Conservation (phyloP, 306 rosid genomes). For the Canavalia gladiata region DNA sequence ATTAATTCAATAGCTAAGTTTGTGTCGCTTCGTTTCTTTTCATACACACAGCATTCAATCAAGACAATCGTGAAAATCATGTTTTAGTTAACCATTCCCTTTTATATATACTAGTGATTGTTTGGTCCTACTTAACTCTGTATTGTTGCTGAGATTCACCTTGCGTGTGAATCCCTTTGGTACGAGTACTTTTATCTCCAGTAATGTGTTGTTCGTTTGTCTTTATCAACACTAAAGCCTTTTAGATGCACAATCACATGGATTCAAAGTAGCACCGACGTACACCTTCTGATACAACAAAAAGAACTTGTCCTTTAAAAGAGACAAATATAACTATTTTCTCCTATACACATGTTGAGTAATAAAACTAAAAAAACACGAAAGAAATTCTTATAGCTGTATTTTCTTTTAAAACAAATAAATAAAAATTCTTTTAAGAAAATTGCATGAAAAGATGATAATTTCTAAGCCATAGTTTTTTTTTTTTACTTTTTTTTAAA, state of each 20-base stretch:
- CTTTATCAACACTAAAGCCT: background rate
- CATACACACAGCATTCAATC: too few species aligned
- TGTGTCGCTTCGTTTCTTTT: too few species aligned
- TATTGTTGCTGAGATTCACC: too few species aligned
- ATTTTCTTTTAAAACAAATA: background rate
- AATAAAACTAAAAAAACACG: background rate
- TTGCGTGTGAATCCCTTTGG: too few species aligned
- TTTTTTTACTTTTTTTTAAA: background rate
- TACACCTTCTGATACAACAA: background rate
- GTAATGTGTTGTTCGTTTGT: background rate
- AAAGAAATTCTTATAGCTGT: conserved; percentile 7
- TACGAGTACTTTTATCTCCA: background rate
- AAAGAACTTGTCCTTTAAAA: background rate
- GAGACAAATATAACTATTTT: background rate
- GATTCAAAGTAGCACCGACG: background rate
- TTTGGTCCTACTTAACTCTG: too few species aligned
- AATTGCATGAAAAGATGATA: background rate
- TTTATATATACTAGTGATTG: too few species aligned
- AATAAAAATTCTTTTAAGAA: background rate
- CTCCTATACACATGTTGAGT: background rate
- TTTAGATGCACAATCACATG: background rate
- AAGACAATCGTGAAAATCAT: too few species aligned
- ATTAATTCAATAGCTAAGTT: too few species aligned
- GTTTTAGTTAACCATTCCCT: too few species aligned
- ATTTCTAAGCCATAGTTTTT: background rate